Conservation (phyloP, 148 eudicot species). For the Dianthus caryophyllus region DNA sequence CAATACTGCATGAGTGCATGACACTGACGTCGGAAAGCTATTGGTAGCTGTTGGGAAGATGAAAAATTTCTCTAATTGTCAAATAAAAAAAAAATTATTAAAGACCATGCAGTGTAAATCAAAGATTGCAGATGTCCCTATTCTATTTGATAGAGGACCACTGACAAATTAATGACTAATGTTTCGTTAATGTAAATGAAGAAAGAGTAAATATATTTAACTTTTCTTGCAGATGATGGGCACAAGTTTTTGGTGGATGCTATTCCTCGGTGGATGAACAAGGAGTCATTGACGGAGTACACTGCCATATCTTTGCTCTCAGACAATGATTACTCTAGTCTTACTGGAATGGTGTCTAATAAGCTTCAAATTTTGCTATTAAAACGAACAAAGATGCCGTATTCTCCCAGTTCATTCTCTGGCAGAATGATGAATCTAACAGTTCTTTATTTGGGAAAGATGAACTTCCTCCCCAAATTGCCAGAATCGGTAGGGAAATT, state of each 20-base stretch:
- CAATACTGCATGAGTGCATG: too few species aligned
- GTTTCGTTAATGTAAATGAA: too few species aligned
- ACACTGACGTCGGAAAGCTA: too few species aligned
- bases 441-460: background rate
- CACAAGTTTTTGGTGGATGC: slow-evolving; percentile 1
- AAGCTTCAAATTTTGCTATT: slow-evolving; percentile 13
- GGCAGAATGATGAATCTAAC: background rate
- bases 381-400: background rate
- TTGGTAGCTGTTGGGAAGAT: too few species aligned
- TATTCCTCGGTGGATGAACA: slow-evolving; percentile 11
- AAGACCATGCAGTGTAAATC: too few species aligned
- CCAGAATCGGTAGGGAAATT: background rate
- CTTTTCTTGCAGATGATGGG: background rate
- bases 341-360: background rate
- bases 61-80: too few species aligned
- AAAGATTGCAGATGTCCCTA: too few species aligned
- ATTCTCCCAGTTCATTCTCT: background rate
- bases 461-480: background rate
- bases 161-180: too few species aligned
- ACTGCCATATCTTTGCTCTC: slow-evolving; percentile 14
- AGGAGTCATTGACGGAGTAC: background rate
- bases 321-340: background rate
- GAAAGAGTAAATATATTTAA: too few species aligned
- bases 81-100: too few species aligned
- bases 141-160: too few species aligned